Evolutionary conservation across 768 basidiomycete genomes (phyloP), one percentile per base, ranked within the genome.

Genomic region (Russula sp.): DNA sequence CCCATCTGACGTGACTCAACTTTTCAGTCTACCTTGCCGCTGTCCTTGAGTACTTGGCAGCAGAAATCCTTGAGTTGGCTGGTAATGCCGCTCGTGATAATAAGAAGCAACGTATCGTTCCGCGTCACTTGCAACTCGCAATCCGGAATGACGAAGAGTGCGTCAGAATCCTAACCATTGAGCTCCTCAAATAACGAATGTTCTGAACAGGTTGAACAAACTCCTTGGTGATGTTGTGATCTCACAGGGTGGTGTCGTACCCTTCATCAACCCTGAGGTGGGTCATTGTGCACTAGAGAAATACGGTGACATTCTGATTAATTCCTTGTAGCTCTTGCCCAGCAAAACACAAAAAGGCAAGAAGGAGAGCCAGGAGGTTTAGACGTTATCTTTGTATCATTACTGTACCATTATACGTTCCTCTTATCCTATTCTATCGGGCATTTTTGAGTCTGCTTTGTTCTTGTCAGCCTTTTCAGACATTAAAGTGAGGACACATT

Each of bases 21-120:
- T 3, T 29, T 45, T 13, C 25, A 88, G 90, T 94, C 54, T 93
- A 94, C 76, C 85, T 93, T 58, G 91, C 91, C 39, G 90, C 90
- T 20, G 91, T 93, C 63, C 85, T 94, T 59, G 93, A 93, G 75
- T 92, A 95, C 72, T 86, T 95, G 64, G 88, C 91, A 62, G 93
- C 93, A 49, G 93, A 95, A 75, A 93, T 95, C 73, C 86, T 95
- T 66, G 93, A 95, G 74, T 81, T 95, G 41, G 93, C 93, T 64
- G 93, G 93, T 43, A 89, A 90, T 68, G 89, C 90, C 16, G 90
- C 86, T 34, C 83, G 86, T 63, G 86, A 85, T 74, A 87, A 87
- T 79, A 87, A 90, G 82, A 90, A 94, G 79, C 87, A 90, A 68
- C 92, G 93, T 87, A 94, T 95, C 69, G 90, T 94, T 25, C 93